A percentile compares a stretch with the other conserved stretches of the same genome.
phyloP scores from a whole-genome alignment of 345 rosid genomes.

The Sonneratia caseolaris region DNA sequence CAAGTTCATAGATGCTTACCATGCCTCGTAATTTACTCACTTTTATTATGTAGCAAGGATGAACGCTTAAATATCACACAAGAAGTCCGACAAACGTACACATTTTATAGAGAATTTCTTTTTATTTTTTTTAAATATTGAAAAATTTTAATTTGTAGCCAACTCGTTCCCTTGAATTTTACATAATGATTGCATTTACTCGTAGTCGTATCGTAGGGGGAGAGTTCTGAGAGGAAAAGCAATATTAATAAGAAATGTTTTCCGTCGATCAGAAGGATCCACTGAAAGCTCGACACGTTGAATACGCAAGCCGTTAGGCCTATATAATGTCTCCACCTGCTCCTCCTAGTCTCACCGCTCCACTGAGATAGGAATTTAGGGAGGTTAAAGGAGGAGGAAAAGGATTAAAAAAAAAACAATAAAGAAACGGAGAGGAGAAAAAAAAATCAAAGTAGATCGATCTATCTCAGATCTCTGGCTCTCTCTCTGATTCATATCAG shows the following conservation, averaged over 20 bases:
- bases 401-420: background rate
- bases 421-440: background rate
- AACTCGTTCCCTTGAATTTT: too few relatives aligned
- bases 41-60: too few relatives aligned
- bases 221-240: background rate
- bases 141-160: too few relatives aligned
- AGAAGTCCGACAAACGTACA: too few relatives aligned
- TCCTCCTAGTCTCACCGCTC: background rate
- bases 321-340: background rate
- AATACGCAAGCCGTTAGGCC: background rate
- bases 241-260: background rate
- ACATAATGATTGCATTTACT: too few relatives aligned
- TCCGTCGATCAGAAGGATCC: background rate
- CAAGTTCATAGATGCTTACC: too few relatives aligned
- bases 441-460: background rate
- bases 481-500: background rate
- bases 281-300: background rate
- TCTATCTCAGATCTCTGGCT: constrained; percentile 11
- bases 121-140: too few relatives aligned
- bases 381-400: background rate
- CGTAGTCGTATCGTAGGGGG: too few relatives aligned
- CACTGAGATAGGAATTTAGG: too few relatives aligned
- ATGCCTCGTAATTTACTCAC: too few relatives aligned
- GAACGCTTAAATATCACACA: too few relatives aligned
- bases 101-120: too few relatives aligned